These are phyloP conservation scores for Nicotiana paniculata DNA, from an alignment of 257 asterid genomes.

Conservation along the genomic window DNA sequence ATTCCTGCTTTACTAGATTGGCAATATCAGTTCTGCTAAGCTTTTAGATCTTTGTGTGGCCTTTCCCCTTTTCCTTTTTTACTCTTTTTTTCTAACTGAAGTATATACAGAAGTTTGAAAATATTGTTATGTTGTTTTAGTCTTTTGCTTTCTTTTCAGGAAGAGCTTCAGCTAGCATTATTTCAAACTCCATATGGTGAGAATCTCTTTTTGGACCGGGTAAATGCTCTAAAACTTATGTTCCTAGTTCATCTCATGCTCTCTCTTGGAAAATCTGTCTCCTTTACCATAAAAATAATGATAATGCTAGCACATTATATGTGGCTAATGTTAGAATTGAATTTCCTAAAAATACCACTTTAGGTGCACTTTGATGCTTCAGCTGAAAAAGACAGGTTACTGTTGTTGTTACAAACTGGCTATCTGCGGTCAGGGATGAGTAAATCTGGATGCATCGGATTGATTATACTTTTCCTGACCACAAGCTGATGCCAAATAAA, in stretches of 20 bases:
- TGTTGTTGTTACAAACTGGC: not conserved
- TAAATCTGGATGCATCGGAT: not conserved
- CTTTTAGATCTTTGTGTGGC: not conserved
- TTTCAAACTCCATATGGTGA: constrained; percentile 57
- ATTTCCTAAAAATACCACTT: not conserved
- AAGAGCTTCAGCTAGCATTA: constrained; percentile 86
- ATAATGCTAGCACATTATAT: not conserved
- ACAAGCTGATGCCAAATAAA: not conserved
- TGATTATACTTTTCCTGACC: not conserved
- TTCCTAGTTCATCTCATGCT: not conserved
- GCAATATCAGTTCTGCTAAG: not conserved
- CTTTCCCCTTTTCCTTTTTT: not conserved
- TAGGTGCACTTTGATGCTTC: not conserved
- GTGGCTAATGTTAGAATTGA: not conserved
- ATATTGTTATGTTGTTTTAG: not conserved
- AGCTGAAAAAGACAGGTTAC: not conserved
- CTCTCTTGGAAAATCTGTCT: not conserved
- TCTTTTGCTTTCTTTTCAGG: constrained; percentile 35
- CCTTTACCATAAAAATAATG: not conserved
- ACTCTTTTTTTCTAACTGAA: not conserved
- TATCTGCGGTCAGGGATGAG: not conserved
- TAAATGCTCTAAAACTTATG: constrained; percentile 24
- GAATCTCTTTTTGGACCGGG: constrained; percentile 83
- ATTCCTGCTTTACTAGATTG: not conserved
- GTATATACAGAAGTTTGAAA: not conserved